These are phyloP conservation scores for Psidium friedrichsthalianum DNA, from an alignment of 345 rosid genomes.

Conservation along the genomic window DNA sequence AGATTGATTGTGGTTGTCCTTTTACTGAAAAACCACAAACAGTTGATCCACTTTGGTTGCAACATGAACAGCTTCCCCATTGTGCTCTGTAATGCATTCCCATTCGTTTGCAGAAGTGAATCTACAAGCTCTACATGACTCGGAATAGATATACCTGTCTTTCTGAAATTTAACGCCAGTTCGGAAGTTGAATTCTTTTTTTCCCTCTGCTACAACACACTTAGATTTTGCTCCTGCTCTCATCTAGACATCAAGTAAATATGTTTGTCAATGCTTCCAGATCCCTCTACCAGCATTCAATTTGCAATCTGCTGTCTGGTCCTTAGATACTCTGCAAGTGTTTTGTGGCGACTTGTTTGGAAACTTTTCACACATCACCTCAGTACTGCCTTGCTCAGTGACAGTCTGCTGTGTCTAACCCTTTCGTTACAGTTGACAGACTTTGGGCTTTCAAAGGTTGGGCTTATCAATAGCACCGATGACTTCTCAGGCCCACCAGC, in stretches of 20 bases:
- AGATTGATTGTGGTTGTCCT: background rate
- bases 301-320: background rate
- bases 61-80: background rate
- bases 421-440: slow-evolving; percentile 84
- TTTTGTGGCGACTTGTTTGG: background rate
- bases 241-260: background rate
- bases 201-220: background rate
- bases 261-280: background rate
- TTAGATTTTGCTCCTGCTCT: background rate
- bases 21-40: background rate
- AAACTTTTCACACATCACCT: background rate
- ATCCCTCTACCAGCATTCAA: background rate
- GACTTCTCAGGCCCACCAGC: slow-evolving; percentile 75
- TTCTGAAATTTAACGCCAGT: background rate
- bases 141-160: background rate
- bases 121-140: background rate
- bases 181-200: background rate
- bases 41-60: background rate
- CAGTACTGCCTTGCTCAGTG: background rate
- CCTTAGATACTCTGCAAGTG: background rate
- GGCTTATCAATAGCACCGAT: slow-evolving; percentile 92
- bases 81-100: background rate
- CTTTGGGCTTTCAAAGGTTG: slow-evolving; percentile 97
- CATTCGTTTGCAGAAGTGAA: background rate
- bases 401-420: slow-evolving; percentile 10